These are phyloP conservation scores for Puya raimondii DNA, from an alignment of 176 grass and related monocot genomes.

Conservation along the genomic window DNA sequence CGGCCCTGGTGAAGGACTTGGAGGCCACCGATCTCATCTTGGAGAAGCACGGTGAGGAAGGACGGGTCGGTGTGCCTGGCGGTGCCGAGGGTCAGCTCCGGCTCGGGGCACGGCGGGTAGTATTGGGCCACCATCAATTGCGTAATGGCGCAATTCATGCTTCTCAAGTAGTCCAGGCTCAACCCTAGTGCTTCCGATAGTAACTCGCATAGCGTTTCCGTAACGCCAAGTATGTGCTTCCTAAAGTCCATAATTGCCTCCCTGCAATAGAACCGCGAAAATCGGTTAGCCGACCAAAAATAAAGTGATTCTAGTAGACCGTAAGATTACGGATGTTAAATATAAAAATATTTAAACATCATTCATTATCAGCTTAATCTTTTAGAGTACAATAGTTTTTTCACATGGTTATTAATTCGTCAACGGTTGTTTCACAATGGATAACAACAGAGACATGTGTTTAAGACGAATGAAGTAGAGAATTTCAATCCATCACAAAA, in stretches of 20 bases:
- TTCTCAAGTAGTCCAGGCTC: neutral
- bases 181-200: constrained; percentile 10
- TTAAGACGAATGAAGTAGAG: too few species aligned
- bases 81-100: constrained; percentile 12
- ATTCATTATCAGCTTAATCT: too few species aligned
- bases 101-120: constrained; percentile 17
- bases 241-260: neutral
- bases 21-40: constrained; percentile 15
- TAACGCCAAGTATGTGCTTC: neutral
- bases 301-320: too few species aligned
- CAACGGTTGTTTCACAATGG: too few species aligned
- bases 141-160: neutral
- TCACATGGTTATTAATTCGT: too few species aligned
- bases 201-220: neutral
- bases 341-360: too few species aligned
- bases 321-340: too few species aligned
- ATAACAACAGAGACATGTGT: too few species aligned
- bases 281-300: too few species aligned
- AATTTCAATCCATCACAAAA: too few species aligned
- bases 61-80: constrained; percentile 3
- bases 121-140: neutral
- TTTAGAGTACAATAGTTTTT: too few species aligned
- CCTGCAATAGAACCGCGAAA: neutral
- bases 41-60: neutral
- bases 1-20: constrained; percentile 6